Conservation (phyloP, 169 alveolate species). For the Perkinsus marinus region DNA sequence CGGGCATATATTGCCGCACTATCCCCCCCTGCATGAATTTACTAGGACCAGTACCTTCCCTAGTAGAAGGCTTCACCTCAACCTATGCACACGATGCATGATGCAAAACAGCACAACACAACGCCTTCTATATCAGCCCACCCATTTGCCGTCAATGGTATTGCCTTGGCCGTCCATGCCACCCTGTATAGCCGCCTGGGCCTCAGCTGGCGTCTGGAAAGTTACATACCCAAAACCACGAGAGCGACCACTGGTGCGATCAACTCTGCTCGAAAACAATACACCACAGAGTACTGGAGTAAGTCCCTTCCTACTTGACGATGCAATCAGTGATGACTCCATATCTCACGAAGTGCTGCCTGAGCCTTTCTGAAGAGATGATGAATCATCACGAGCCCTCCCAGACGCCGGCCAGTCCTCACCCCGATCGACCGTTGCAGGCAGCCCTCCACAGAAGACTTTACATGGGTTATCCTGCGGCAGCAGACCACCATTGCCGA, state of each 20-base stretch:
- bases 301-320: neutral
- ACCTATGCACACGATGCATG: neutral
- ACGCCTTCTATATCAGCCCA: neutral
- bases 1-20: neutral
- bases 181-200: neutral
- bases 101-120: neutral
- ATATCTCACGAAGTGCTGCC: neutral
- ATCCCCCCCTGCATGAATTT: neutral
- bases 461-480: neutral
- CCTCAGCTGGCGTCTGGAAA: conserved; percentile 1
- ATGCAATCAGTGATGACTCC: neutral
- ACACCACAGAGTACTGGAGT: too few species aligned
- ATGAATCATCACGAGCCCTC: neutral
- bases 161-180: neutral
- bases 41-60: neutral
- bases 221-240: conserved; percentile 73
- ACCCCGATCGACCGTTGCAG: neutral
- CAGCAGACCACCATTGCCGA: neutral
- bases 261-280: neutral
- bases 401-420: neutral
- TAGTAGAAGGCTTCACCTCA: neutral
- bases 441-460: neutral
- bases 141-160: neutral
- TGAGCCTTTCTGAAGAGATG: neutral
- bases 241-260: conserved; percentile 48